Percentiles rank a stretch among this genome's conserved stretches.
Evolutionary conservation across 768 basidiomycete species (phyloP).

Genomic region (Lentinus brumalis): DNA sequence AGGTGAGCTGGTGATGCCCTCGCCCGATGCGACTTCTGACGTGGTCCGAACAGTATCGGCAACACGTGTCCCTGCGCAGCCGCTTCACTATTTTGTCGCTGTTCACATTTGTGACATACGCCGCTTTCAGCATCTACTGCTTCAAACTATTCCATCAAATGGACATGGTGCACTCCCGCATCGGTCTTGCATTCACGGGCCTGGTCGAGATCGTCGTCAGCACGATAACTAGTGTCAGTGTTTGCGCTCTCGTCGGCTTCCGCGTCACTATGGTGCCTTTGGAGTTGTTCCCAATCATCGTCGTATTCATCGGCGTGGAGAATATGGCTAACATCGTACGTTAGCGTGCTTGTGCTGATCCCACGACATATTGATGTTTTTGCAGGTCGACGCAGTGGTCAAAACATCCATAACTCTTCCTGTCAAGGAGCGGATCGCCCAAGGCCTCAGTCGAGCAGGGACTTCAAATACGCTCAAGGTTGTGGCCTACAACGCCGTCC

Average conservation of each 20-base stretch:
- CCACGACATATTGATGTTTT: constrained; percentile 29
- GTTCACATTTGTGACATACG: constrained; percentile 76
- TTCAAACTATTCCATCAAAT: constrained; percentile 74
- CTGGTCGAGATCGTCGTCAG: constrained; percentile 89
- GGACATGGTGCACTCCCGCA: constrained; percentile 84
- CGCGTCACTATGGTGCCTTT: constrained; percentile 89
- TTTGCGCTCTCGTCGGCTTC: constrained; percentile 88
- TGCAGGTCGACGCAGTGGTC: constrained; percentile 80
- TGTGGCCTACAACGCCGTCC: constrained; percentile 79
- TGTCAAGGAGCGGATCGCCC: constrained; percentile 89
- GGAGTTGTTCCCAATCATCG: constrained; percentile 90
- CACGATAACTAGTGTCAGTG: constrained; percentile 91
- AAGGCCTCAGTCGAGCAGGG: constrained; percentile 86
- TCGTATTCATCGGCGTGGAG: constrained; percentile 94
- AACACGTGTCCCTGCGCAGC: constrained; percentile 45
- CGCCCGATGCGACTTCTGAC: background rate
- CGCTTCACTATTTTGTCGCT: constrained; percentile 64
- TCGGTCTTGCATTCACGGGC: constrained; percentile 92
- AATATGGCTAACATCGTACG: constrained; percentile 95
- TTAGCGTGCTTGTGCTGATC: constrained; percentile 5
- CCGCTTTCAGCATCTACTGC: constrained; percentile 74
- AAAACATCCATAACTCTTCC: constrained; percentile 84
- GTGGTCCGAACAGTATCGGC: constrained; percentile 48
- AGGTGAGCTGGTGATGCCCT: constrained; percentile 34
- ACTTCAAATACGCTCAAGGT: constrained; percentile 93